Percentiles rank a stretch among this genome's conserved stretches.
These are phyloP conservation scores for Mycena galericulata DNA, from an alignment of 768 basidiomycete genomes.

Conservation along the genomic window DNA sequence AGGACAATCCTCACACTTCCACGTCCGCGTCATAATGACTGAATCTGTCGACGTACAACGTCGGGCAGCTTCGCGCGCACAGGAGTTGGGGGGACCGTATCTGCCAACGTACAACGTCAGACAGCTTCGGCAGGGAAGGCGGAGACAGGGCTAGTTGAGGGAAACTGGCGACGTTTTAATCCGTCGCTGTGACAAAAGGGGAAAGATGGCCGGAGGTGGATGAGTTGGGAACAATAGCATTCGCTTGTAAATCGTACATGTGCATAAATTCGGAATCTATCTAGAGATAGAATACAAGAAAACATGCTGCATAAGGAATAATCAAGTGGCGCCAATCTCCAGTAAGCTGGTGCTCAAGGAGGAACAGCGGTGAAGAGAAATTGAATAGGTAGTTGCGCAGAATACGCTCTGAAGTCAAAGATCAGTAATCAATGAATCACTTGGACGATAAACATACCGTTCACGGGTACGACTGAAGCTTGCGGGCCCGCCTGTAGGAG, in stretches of 20 bases:
- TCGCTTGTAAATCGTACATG: neutral
- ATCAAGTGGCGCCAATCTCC: constrained; percentile 18
- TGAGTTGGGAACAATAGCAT: constrained; percentile 3
- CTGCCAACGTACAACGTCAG: no score
- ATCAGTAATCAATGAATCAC: neutral
- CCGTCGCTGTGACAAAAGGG: neutral
- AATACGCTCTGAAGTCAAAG: neutral
- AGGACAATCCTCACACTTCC: constrained; percentile 15
- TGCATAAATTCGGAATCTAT: constrained; percentile 6
- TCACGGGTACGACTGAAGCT: neutral
- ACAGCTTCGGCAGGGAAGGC: no score
- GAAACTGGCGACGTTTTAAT: neutral
- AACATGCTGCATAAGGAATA: neutral
- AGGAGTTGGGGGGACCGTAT: no score
- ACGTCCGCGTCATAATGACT: constrained; percentile 8
- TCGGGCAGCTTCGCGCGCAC: no score
- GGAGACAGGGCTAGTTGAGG: no score
- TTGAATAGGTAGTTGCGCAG: neutral
- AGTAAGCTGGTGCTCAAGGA: constrained; percentile 3
- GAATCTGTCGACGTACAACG: constrained; percentile 8
- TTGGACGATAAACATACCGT: neutral
- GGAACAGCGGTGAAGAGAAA: constrained; percentile 17
- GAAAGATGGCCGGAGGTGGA: neutral
- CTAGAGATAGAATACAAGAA: constrained; percentile 15
- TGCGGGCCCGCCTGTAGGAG: neutral